A percentile compares a stretch with the other conserved stretches of the same genome.
phyloP scores from a whole-genome alignment of 352 stramenopile genomes.

The Phytophthora palmivora region DNA sequence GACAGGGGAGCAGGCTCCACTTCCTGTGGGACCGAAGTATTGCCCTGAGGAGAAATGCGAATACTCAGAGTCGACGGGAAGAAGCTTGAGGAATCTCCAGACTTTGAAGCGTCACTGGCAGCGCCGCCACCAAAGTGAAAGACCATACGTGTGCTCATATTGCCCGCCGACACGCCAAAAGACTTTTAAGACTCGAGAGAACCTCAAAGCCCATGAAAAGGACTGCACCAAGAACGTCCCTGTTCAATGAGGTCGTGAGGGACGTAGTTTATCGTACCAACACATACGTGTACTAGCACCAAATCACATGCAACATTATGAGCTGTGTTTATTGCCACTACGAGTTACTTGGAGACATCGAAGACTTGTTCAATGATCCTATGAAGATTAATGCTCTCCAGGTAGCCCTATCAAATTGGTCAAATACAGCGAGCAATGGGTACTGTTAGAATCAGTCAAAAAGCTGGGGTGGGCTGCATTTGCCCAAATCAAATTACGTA shows the following conservation, averaged over 20 bases:
- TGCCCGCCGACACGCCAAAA: conserved; percentile 52
- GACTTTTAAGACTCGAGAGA: conserved; percentile 76
- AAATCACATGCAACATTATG: conserved; percentile 21
- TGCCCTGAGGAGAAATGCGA: conserved; percentile 65
- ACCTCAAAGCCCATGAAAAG: conserved; percentile 75
- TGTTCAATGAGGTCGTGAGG: conserved; percentile 17
- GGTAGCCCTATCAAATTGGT: conserved; percentile 57
- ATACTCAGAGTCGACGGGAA: conserved; percentile 49
- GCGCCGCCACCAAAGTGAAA: conserved; percentile 57
- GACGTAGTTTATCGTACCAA: conserved; percentile 4
- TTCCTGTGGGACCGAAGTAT: conserved; percentile 68
- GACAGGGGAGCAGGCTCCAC: conserved; percentile 43
- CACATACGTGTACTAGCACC: conserved; percentile 11
- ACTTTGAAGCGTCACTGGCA: conserved; percentile 82
- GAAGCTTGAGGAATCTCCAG: conserved; percentile 69
- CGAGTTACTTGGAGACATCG: conserved; percentile 79
- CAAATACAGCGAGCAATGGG: conserved; percentile 3
- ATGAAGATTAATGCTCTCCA: conserved; percentile 90
- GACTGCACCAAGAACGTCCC: conserved; percentile 48
- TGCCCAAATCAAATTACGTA: conserved; percentile 30
- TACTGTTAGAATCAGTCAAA: conserved; percentile 2
- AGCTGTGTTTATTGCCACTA: conserved; percentile 19
- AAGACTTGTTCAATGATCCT: conserved; percentile 87
- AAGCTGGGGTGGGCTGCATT: background rate
- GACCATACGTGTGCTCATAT: conserved; percentile 58